These are phyloP conservation scores for Zoysia japonica DNA, from an alignment of 176 grass and related monocot genomes.

Conservation along the genomic window DNA sequence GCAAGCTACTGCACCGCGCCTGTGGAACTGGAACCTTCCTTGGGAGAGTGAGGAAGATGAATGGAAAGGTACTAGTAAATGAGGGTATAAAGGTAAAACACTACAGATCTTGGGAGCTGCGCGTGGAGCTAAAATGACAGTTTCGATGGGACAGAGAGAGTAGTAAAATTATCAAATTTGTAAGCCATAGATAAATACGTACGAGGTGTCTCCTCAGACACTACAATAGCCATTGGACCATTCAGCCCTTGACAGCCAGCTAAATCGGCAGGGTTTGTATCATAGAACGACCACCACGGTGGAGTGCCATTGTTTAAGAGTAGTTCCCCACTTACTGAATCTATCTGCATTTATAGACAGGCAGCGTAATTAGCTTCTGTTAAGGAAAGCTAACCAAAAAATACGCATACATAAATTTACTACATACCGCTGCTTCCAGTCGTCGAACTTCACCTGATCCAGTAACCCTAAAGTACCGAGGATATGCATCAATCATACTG, in stretches of 20 bases:
- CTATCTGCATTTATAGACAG: constrained; percentile 52
- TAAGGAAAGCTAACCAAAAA: constrained; percentile 22
- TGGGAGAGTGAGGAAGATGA: too few species aligned
- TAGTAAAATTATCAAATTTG: not conserved
- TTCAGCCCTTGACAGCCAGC: constrained; percentile 65
- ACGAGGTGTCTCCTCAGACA: constrained; percentile 99
- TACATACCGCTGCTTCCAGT: constrained; percentile 69
- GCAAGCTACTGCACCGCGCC: too few species aligned
- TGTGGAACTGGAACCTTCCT: too few species aligned
- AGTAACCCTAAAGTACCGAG: constrained; percentile 86
- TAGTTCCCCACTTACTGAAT: constrained; percentile 73
- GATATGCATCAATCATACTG: constrained; percentile 81
- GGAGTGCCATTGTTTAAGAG: constrained; percentile 66
- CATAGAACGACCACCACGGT: constrained; percentile 92
- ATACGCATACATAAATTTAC: not conserved
- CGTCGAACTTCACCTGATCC: constrained; percentile 93
- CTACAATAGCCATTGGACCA: constrained; percentile 86
- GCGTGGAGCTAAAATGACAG: too few species aligned
- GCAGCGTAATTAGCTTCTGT: constrained; percentile 18
- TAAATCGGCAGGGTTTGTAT: constrained; percentile 61
- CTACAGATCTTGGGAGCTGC: too few species aligned
- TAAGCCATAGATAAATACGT: constrained; percentile 39
- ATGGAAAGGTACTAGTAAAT: too few species aligned
- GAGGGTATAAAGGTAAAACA: too few species aligned
- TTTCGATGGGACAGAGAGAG: too few species aligned